Base-by-base conservation (phyloP, 306 rosid genomes). In the Oemleria cerasiformis region DNA sequence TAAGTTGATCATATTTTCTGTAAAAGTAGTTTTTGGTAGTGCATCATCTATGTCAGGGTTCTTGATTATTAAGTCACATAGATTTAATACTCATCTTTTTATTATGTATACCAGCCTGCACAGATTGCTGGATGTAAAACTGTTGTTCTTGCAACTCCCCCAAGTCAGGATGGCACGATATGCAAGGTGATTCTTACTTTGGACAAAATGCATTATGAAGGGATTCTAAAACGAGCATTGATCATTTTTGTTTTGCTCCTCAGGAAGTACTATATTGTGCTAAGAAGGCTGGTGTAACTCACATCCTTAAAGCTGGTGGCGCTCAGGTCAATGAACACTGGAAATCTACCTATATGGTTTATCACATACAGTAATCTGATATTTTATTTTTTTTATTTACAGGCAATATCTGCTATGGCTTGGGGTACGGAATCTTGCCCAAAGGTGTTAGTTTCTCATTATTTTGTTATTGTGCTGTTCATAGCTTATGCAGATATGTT, bases 381-480 rank as follows among this genome's bases (percentile, higher is more conserved):
- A 7, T 30, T 30, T 30, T 30, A 48, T 66, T 60, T 49, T 74
- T 36, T 77, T 71, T 38, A 51, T 54, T 41, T 83, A 68, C 81
- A 94, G 99, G 97, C 99, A 9, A 82, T 94, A 61, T 83, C 99
- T 34, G 97, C 97, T 45, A 91, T 94, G 99, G 99, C 96, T 49
- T 94, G 99, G 99, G 99, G 99, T 53, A 94, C 99, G 14, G 90
- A 86, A 89, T 83, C 92, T 77, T 94, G 97, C 78, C 99, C 99
- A 13, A 94, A 94, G 97, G 98, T 92, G 20, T 64, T 76, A 45
- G 51, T 75, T 72, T 77, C 72, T 20, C 48, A 40, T 67, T 47
- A 20, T 9, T 34, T n/a, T 60, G 38, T 45, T 53, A 5, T 40
- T 54, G 25, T 54, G 40, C 25, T 21, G 48, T 65, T 43, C 5